Evolutionary conservation across 192 early-diverging fungal species (phyloP), one percentile per base, ranked within the genome.

Genomic region (Ambispora gerdemannii): DNA sequence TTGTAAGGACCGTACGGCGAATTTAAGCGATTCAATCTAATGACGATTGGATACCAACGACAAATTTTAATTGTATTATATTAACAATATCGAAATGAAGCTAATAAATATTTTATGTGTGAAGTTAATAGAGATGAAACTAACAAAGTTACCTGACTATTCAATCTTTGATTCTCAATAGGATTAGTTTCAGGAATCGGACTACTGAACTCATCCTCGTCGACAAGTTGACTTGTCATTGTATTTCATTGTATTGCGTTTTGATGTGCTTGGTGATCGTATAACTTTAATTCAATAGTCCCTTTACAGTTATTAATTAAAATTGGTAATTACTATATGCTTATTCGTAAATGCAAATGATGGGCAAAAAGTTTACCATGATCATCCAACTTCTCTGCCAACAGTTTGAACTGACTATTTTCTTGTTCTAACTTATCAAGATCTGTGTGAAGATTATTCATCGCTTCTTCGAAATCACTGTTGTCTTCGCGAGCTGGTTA

Each of bases 401-500:
- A 38, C 13, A 82, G 80, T 59, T 78, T 83, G 38, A 84, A 72
- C 60, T 81, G 72, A 64, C 65, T 80, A 73, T 90, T 87, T 72
- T 95, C 89, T 30, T 71, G 78, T 66, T 91, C 87, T 47, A 95
- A 63, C 10, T 71, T 43, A 10, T 93, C 89, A 38, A 91, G 72
- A 36, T 94, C 92, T 6, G 74, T 79, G 36, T 91, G 88, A 67
- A 94, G 74, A 51, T 72, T 76, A 51, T 85, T 87, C 22, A 91
- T 82, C 2, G 87, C 89, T 65, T 92, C 90, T 52, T 88, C 89
- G 70, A 86, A 94, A 32, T 87, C 85, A 22, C 70, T 89, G 84
- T 72, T 89, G 87, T 20, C 83, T 81, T 50, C 76, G 80, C 17
- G 84, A 77, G 32, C 82, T 83, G 20, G 80, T 74, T 2, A 93